A percentile compares a stretch with the other conserved stretches of the same genome.
These are phyloP conservation scores for Handroanthus guayacan DNA, from an alignment of 257 asterid species.

Conservation along the genomic window DNA sequence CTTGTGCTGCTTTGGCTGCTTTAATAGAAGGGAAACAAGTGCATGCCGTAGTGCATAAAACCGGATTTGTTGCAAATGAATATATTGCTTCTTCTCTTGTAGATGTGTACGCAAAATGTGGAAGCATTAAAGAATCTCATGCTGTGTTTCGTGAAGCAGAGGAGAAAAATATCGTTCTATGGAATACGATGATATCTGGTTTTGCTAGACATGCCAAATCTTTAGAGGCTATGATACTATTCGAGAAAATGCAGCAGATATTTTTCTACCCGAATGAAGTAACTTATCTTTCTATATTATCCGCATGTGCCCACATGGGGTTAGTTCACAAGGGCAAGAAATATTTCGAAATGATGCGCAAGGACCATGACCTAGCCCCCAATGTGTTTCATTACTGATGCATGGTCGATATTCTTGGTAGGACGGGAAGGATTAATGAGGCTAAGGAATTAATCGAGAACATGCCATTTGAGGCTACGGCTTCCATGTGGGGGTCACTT, in stretches of 20 bases:
- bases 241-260: constrained; percentile 87
- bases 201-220: constrained; percentile 76
- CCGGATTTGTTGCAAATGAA: constrained; percentile 58
- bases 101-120: constrained; percentile 89
- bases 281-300: constrained; percentile 73
- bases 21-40: constrained; percentile 82
- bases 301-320: constrained; percentile 93
- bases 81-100: constrained; percentile 72
- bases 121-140: constrained; percentile 70
- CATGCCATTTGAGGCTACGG: constrained; percentile 84
- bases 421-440: constrained; percentile 68
- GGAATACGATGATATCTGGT: constrained; percentile 90
- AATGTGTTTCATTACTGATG: constrained; percentile 77
- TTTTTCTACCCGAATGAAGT: constrained; percentile 62
- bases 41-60: constrained; percentile 61
- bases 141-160: constrained; percentile 60
- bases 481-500: constrained; percentile 94
- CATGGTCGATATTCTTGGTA: constrained; percentile 89
- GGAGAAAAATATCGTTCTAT: constrained; percentile 67
- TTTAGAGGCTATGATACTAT: constrained; percentile 76
- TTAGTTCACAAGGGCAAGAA: constrained; percentile 70
- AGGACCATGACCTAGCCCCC: constrained; percentile 64
- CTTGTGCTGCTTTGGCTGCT: constrained; percentile 86
- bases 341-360: constrained; percentile 72
- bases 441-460: constrained; percentile 71